These are phyloP conservation scores for Lentinus brumalis DNA, from an alignment of 768 basidiomycete genomes.

Conservation along the genomic window DNA sequence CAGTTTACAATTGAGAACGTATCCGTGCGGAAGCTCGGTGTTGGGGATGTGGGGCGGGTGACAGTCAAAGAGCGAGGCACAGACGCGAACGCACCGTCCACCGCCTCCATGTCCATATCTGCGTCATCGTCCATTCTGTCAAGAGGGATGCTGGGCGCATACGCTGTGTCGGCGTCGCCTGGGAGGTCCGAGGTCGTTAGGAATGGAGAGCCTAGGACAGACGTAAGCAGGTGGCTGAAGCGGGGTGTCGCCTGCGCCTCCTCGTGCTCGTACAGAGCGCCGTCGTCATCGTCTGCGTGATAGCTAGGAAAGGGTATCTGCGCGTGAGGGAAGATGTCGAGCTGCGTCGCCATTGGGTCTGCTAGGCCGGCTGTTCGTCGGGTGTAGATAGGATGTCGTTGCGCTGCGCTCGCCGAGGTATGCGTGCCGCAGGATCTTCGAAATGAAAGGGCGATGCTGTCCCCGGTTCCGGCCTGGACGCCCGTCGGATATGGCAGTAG, in stretches of 20 bases:
- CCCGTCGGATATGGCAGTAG: too few relatives aligned
- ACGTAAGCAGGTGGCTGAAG: conserved; percentile 36
- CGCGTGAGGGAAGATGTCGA: background rate
- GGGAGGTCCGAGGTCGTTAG: conserved; percentile 33
- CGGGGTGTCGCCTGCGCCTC: conserved; percentile 24
- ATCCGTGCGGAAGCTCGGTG: conserved; percentile 43
- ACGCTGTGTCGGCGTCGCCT: conserved; percentile 16
- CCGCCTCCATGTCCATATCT: conserved; percentile 29
- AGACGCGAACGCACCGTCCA: conserved; percentile 31
- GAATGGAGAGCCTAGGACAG: conserved; percentile 37
- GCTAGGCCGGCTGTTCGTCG: background rate
- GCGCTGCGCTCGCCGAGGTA: too few relatives aligned
- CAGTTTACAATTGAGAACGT: conserved; percentile 47
- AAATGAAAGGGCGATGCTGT: too few relatives aligned
- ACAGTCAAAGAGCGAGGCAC: conserved; percentile 30
- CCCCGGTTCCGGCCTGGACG: too few relatives aligned
- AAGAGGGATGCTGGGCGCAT: conserved; percentile 9
- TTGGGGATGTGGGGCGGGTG: conserved; percentile 47
- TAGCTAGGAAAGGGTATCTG: conserved; percentile 16
- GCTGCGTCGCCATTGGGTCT: conserved; percentile 6
- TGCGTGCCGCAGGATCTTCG: too few relatives aligned
- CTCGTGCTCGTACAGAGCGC: conserved; percentile 4
- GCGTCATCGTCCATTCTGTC: conserved; percentile 17
- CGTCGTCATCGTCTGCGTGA: conserved; percentile 5
- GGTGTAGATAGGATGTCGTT: background rate